phyloP scores from a whole-genome alignment of 2,329 filamentous ascomycete species.

The Blumeria hordei region DNA sequence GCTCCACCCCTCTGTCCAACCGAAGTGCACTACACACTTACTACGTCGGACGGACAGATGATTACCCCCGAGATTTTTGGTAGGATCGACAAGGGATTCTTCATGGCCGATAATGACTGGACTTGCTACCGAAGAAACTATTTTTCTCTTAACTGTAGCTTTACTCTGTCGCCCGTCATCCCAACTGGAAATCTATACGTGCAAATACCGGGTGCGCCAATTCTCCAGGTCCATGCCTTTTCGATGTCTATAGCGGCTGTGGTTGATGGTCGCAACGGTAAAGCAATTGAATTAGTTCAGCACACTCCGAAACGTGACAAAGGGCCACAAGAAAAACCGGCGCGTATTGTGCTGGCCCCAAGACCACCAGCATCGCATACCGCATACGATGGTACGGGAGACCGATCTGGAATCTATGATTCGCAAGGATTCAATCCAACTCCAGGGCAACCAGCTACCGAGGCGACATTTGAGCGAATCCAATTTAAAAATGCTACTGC shows the following conservation, averaged over 20 bases:
- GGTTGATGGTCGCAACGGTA: slow-evolving; percentile 35
- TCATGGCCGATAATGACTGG: slow-evolving; percentile 40
- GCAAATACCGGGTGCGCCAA: slow-evolving; percentile 8
- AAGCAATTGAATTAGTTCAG: slow-evolving; percentile 47
- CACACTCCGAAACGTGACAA: slow-evolving; percentile 53
- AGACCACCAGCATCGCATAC: slow-evolving; percentile 9
- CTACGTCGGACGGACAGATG: slow-evolving; percentile 22
- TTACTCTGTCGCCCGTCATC: slow-evolving; percentile 26
- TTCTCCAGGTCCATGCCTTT: slow-evolving; percentile 27
- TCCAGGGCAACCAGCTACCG: slow-evolving; percentile 11
- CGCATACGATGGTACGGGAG: slow-evolving; percentile 6
- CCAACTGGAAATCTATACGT: slow-evolving; percentile 19
- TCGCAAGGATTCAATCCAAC: slow-evolving; percentile 8
- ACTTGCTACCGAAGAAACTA: slow-evolving; percentile 55
- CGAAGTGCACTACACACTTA: slow-evolving; percentile 22
- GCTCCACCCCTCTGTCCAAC: slow-evolving; percentile 17
- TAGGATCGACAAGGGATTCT: slow-evolving; percentile 49
- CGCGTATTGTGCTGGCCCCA: slow-evolving; percentile 18
- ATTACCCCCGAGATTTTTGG: slow-evolving; percentile 38
- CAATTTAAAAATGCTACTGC: slow-evolving; percentile 55
- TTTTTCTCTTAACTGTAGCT: slow-evolving; percentile 42
- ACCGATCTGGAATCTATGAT: slow-evolving; percentile 7
- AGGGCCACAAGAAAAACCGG: slow-evolving; percentile 39
- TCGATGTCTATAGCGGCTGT: slow-evolving; percentile 43
- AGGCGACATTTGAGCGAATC: slow-evolving; percentile 38